Conservation (phyloP, 2,329 filamentous ascomycete species). For the Diaporthe vaccinii region DNA sequence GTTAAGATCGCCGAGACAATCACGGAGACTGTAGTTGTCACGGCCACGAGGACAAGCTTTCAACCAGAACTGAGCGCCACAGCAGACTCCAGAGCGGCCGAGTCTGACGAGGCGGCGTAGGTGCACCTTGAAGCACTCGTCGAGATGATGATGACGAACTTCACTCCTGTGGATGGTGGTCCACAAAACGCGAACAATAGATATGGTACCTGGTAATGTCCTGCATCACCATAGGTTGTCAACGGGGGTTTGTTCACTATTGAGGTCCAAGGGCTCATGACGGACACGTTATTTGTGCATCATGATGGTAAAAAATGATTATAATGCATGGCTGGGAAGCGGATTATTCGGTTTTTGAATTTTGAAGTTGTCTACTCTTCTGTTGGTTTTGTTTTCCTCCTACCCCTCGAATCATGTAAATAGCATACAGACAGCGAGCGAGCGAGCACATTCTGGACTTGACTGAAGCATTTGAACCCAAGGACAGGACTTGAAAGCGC, state of each 20-base stretch:
- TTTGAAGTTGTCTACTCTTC: not conserved
- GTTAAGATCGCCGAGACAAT: constrained; percentile 43
- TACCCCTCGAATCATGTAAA: not conserved
- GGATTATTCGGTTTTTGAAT: not conserved
- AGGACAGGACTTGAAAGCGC: not conserved
- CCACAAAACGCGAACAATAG: not conserved
- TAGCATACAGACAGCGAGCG: constrained; percentile 24
- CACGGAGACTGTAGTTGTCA: constrained; percentile 47
- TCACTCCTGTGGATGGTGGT: too few species aligned
- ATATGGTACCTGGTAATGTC: not conserved
- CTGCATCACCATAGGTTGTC: not conserved
- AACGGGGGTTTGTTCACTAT: not conserved
- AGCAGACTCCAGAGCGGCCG: not conserved
- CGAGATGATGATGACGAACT: not conserved
- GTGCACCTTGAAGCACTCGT: not conserved
- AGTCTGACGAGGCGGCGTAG: not conserved
- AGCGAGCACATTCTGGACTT: constrained; percentile 33
- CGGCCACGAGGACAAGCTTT: constrained; percentile 36
- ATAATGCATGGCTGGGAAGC: not conserved
- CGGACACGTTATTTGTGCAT: not conserved
- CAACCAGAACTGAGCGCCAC: not conserved
- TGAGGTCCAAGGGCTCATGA: not conserved
- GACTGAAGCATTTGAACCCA: constrained; percentile 30
- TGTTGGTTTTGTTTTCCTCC: not conserved
- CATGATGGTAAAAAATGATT: not conserved